Conservation (phyloP, 176 grass and related monocot genomes). For the Raddia guianensis region DNA sequence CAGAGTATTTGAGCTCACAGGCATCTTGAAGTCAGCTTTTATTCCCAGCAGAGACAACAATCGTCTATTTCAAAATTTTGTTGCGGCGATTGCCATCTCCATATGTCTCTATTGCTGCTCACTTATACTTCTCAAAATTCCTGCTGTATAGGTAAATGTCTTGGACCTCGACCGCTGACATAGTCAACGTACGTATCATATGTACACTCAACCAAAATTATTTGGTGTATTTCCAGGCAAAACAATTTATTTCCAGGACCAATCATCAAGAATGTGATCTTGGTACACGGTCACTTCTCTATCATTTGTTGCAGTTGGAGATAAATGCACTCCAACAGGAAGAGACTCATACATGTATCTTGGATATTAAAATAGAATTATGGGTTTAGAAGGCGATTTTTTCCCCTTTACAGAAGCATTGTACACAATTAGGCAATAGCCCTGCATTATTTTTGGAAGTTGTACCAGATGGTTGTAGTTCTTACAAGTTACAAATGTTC, state of each 20-base stretch:
- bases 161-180: slow-evolving; percentile 2
- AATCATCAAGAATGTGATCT: slow-evolving; percentile 3
- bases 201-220: neutral
- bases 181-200: neutral
- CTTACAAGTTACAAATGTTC: neutral
- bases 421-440: slow-evolving; percentile 9
- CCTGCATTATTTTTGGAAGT: slow-evolving; percentile 22
- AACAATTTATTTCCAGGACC: neutral
- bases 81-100: slow-evolving; percentile 60
- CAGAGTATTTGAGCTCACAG: slow-evolving; percentile 63
- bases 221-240: slow-evolving; percentile 1
- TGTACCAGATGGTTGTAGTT: slow-evolving; percentile 26
- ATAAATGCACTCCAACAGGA: slow-evolving; percentile 20
- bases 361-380: neutral
- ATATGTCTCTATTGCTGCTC: slow-evolving; percentile 65
- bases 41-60: slow-evolving; percentile 70
- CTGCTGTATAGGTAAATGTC: slow-evolving; percentile 61
- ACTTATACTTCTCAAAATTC: slow-evolving; percentile 73
- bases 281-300: neutral
- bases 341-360: neutral
- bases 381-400: neutral
- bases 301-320: slow-evolving; percentile 11
- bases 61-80: slow-evolving; percentile 70
- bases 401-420: neutral
- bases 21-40: slow-evolving; percentile 56